These are phyloP conservation scores for Pluteus cervinus DNA, from an alignment of 768 basidiomycete species.

Conservation along the genomic window DNA sequence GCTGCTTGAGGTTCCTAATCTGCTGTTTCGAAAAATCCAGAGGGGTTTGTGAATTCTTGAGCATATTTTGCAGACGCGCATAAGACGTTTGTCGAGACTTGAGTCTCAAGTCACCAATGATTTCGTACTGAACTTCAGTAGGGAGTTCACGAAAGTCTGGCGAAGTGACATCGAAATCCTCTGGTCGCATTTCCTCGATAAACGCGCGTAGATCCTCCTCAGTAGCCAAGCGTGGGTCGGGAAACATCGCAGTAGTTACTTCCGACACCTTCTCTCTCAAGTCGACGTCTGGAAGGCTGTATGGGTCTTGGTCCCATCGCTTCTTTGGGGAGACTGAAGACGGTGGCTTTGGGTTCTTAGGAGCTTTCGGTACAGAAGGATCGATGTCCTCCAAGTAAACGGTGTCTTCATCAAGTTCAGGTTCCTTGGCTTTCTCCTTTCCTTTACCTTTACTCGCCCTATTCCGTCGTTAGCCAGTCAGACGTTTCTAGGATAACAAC, in stretches of 20 bases:
- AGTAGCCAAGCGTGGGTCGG: conserved; percentile 92
- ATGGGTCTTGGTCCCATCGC: conserved; percentile 84
- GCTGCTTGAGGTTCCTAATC: conserved; percentile 82
- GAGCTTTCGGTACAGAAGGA: conserved; percentile 46
- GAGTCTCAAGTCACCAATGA: conserved; percentile 90
- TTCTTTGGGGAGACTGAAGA: conserved; percentile 44
- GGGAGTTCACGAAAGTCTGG: conserved; percentile 88
- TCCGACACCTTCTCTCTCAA: conserved; percentile 57
- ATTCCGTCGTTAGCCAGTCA: conserved; percentile 3
- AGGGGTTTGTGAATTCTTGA: conserved; percentile 69
- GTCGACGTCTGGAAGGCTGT: conserved; percentile 82
- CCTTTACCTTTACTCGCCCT: conserved; percentile 26
- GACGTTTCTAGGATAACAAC: conserved; percentile 12
- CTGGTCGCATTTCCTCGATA: conserved; percentile 94
- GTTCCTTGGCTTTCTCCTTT: conserved; percentile 40
- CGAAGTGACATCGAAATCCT: conserved; percentile 90
- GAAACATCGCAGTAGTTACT: conserved; percentile 51
- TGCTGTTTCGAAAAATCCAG: conserved; percentile 97
- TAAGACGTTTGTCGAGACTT: conserved; percentile 95
- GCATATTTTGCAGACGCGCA: conserved; percentile 87
- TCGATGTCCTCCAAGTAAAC: conserved; percentile 90
- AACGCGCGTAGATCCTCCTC: conserved; percentile 91
- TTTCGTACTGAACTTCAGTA: conserved; percentile 96
- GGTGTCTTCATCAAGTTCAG: conserved; percentile 60
- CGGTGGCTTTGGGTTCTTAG: conserved; percentile 29